phyloP scores from a whole-genome alignment of 306 rosid species.

The Dryas drummondii region DNA sequence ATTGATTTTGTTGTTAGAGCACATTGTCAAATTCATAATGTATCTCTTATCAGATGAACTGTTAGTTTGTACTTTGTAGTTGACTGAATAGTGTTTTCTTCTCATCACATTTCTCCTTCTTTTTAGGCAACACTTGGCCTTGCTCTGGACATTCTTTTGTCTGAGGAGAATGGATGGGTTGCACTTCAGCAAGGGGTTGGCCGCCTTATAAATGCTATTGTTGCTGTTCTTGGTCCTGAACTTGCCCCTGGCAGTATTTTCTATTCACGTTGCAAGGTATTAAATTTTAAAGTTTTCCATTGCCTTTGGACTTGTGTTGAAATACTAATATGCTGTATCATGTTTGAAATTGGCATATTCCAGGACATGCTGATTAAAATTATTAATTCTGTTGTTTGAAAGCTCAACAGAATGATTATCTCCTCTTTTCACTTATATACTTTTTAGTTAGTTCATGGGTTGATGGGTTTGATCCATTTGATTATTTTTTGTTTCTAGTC shows the following conservation, averaged over 20 bases:
- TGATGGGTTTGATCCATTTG: slow-evolving; percentile 6
- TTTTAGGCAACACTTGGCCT: slow-evolving; percentile 87
- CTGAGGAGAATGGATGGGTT: slow-evolving; percentile 88
- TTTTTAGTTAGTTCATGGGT: background rate
- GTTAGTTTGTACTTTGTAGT: slow-evolving; percentile 24
- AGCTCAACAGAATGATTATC: background rate
- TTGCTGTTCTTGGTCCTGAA: slow-evolving; percentile 96
- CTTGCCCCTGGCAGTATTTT: slow-evolving; percentile 97
- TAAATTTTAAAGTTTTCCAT: background rate
- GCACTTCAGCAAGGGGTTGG: slow-evolving; percentile 97
- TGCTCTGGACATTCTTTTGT: slow-evolving; percentile 91
- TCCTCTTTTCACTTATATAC: background rate
- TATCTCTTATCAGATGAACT: slow-evolving; percentile 2
- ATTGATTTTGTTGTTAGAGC: slow-evolving; percentile 1
- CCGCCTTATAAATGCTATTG: slow-evolving; percentile 89
- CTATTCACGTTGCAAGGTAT: slow-evolving; percentile 96
- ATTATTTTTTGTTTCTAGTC: slow-evolving; percentile 55
- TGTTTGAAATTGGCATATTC: slow-evolving; percentile 1
- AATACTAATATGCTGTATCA: background rate
- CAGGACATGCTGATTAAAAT: background rate
- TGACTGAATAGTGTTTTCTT: slow-evolving; percentile 18
- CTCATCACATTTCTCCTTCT: slow-evolving; percentile 18
- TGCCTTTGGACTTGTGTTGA: background rate
- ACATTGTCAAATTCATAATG: background rate
- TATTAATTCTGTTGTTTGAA: background rate